phyloP scores from a whole-genome alignment of 148 eudicot species.

The Fallopia convolvulus region DNA sequence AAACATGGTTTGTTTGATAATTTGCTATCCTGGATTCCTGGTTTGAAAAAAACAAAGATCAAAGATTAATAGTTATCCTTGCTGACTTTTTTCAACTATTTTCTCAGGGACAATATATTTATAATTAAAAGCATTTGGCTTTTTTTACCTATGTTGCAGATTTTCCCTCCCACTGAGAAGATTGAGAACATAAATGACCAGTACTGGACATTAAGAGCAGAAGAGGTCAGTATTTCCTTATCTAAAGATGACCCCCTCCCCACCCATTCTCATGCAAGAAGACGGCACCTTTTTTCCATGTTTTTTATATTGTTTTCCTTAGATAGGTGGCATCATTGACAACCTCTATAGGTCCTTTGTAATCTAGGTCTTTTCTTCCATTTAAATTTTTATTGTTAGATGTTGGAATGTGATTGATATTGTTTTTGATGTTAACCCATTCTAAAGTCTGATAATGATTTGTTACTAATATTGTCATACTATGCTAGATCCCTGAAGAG shows the following conservation, averaged over 20 bases:
- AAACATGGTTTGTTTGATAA: neutral
- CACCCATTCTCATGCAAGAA: neutral
- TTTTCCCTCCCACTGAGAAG: conserved; percentile 70
- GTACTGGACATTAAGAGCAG: conserved; percentile 92
- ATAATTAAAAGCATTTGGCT: neutral
- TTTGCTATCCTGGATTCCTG: neutral
- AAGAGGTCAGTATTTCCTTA: conserved; percentile 51
- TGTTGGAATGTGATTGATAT: neutral
- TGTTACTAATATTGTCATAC: neutral
- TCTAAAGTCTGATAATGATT: neutral
- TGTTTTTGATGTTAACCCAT: neutral
- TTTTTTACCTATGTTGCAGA: conserved; percentile 32
- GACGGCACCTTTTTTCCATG: neutral
- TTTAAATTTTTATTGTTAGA: neutral
- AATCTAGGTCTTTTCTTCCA: neutral
- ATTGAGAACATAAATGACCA: conserved; percentile 92
- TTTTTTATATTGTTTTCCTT: neutral
- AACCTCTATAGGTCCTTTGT: neutral
- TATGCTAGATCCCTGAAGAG: conserved; percentile 77
- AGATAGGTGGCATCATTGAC: neutral
- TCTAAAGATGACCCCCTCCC: neutral
- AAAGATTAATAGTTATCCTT: neutral
- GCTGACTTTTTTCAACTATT: neutral
- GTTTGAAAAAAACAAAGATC: neutral
- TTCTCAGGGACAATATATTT: neutral